phyloP scores from a whole-genome alignment of 495 filamentous ascomycete species.

The Chaetomidium leptoderma region DNA sequence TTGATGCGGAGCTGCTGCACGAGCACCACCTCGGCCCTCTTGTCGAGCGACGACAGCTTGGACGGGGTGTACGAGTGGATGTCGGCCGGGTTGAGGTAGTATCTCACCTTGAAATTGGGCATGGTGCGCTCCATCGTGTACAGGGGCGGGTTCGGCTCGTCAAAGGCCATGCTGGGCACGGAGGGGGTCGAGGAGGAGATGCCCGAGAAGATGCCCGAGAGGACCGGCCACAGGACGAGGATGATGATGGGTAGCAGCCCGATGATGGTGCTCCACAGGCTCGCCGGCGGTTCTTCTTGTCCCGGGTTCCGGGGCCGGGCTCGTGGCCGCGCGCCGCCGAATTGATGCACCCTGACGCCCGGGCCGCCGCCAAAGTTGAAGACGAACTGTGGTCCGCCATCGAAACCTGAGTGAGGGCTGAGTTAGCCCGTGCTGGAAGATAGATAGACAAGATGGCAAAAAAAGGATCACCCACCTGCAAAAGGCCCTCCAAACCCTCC shows the following conservation, averaged over 20 bases:
- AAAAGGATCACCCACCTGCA: constrained; percentile 32
- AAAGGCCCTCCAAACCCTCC: constrained; percentile 59
- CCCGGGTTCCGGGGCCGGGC: constrained; percentile 66
- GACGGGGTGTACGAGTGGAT: constrained; percentile 60
- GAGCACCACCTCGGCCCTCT: constrained; percentile 67
- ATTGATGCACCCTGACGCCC: constrained; percentile 80
- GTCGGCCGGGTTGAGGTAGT: constrained; percentile 78
- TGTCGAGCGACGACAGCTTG: constrained; percentile 70
- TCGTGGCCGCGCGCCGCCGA: constrained; percentile 65
- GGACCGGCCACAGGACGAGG: constrained; percentile 81
- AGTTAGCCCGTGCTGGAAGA: no score
- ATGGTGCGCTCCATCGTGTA: constrained; percentile 71
- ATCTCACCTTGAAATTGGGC: constrained; percentile 64
- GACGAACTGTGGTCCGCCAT: constrained; percentile 76
- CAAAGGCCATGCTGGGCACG: constrained; percentile 67
- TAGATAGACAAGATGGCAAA: no score
- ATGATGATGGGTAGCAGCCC: constrained; percentile 78
- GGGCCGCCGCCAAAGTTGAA: constrained; percentile 88
- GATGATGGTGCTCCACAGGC: constrained; percentile 52
- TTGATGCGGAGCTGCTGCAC: constrained; percentile 58
- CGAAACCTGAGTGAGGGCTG: constrained; percentile 42
- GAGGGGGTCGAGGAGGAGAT: constrained; percentile 45
- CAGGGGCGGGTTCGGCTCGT: constrained; percentile 55
- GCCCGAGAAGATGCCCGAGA: constrained; percentile 74
- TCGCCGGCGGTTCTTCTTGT: constrained; percentile 48